Base-by-base conservation (phyloP, 495 filamentous ascomycete genomes). In the Aspergillus funiculosus region DNA sequence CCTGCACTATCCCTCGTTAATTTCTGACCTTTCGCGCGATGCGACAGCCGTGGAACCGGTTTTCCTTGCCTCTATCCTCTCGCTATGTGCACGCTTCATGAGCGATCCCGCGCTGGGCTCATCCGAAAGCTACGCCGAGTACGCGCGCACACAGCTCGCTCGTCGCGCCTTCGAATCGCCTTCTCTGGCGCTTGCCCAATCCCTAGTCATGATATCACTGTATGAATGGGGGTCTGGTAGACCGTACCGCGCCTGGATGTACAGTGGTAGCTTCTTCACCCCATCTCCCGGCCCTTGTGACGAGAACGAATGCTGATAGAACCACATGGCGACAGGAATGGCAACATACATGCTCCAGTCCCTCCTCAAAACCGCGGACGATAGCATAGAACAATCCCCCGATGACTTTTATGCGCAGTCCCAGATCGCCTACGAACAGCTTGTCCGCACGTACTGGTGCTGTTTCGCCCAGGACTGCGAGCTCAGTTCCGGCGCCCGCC, bases 191-290 rank as follows among this genome's bases (percentile, higher is more conserved):
- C 60, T 72, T 25, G 68, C 68, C 2, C 68, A 72, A 34, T 69
- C 68, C 0, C 46, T 68, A 5, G 68, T 69, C 2, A 72, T 72
- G 58, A 56, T 72, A 10, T 58, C 63, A 1, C 58, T 72, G 17
- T 72, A 72, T 41, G 68, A 72, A 50, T 72, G 68, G 68, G 68
- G 68, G 0, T 62, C 64, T 3, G 64, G 68, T 2, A 59, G 60
- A n/a, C 64, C 68, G 2, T 72, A 72, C 41, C 64, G 66, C 36
- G 66, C 68, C 2, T 72, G 68, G 68, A 72, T 72, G 68, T 72
- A 72, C 36, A 72, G 66, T 26, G 68, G 67, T 70, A 57, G 13
- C 50, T 48, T 22, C 37, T 5, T 25, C 17, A 5, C 18, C 15
- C n/a, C n/a, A n/a, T n/a, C n/a, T n/a, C n/a, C n/a, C n/a, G n/a